Evolutionary conservation across 2,329 filamentous ascomycete species (phyloP).

Genomic region (Stenocarpella maydis): DNA sequence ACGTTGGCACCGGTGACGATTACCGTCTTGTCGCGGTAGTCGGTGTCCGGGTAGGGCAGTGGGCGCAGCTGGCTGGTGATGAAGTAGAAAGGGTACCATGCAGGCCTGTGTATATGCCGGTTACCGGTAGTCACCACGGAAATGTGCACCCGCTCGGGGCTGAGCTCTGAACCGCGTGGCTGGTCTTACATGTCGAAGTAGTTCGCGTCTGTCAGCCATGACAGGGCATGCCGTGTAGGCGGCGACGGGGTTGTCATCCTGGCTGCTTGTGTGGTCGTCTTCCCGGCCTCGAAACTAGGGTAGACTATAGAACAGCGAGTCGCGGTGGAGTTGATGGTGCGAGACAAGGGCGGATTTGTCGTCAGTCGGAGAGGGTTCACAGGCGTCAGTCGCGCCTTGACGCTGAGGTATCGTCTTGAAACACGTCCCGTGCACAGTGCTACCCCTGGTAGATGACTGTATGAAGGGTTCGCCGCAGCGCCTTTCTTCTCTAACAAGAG

Average conservation of each 20-base stretch:
- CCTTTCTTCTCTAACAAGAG: too few species aligned
- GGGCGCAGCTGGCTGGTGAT: slow-evolving; percentile 28
- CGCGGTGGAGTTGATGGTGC: background rate
- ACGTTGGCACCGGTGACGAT: slow-evolving; percentile 53
- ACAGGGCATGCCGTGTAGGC: slow-evolving; percentile 22
- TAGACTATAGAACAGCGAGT: slow-evolving; percentile 3
- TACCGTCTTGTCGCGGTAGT: slow-evolving; percentile 41
- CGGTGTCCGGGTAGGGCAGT: slow-evolving; percentile 27
- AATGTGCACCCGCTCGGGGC: background rate
- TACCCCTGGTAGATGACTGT: slow-evolving; percentile 15
- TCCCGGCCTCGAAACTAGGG: background rate
- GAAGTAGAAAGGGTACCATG: slow-evolving; percentile 24
- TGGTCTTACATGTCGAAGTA: slow-evolving; percentile 32
- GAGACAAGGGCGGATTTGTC: background rate
- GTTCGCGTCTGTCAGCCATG: slow-evolving; percentile 33
- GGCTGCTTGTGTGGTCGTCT: background rate
- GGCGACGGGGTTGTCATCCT: slow-evolving; percentile 19
- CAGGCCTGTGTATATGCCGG: slow-evolving; percentile 2
- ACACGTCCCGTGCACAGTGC: slow-evolving; percentile 6
- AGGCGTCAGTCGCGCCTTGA: background rate
- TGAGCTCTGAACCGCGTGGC: background rate
- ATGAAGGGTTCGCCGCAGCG: too few species aligned
- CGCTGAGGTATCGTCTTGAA: background rate
- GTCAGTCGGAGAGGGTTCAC: background rate
- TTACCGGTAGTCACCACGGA: background rate